A percentile compares a stretch with the other conserved stretches of the same genome.
Evolutionary conservation across 176 grass and related monocot species (phyloP).

Genomic region (Stipa capillata): DNA sequence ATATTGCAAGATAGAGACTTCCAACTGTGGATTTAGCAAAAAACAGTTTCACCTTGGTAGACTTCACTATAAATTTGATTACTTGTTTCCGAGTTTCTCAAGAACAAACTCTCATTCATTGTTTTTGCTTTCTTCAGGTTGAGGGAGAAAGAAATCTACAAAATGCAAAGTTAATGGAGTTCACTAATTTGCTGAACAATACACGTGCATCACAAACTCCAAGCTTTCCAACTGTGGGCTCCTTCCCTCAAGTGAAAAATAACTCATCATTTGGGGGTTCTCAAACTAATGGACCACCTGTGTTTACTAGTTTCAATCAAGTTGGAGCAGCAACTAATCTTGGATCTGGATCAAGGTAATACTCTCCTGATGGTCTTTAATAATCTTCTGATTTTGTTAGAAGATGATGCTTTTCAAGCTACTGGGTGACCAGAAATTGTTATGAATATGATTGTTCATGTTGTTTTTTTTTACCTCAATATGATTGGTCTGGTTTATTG

Average conservation of each 20-base stretch:
- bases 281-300: slow-evolving; percentile 55
- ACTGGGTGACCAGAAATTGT: background rate
- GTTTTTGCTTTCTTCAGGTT: slow-evolving; percentile 41
- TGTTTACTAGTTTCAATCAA: slow-evolving; percentile 84
- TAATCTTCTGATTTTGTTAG: background rate
- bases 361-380: background rate
- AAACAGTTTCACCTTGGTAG: background rate
- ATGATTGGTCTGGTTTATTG: background rate
- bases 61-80: background rate
- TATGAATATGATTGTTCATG: too few relatives aligned
- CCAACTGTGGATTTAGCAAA: background rate
- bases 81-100: background rate
- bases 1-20: background rate
- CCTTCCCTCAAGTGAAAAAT: slow-evolving; percentile 35
- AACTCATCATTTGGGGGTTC: slow-evolving; percentile 26
- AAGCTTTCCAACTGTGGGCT: slow-evolving; percentile 26
- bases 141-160: slow-evolving; percentile 75
- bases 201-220: slow-evolving; percentile 27
- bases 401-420: background rate
- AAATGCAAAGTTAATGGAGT: slow-evolving; percentile 75
- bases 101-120: background rate
- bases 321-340: slow-evolving; percentile 43
- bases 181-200: slow-evolving; percentile 72
- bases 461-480: too few relatives aligned
- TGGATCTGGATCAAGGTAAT: slow-evolving; percentile 39